Evolutionary conservation across 139 green algal species (phyloP).

Genomic region (Deuterostichococcus epilithicus): DNA sequence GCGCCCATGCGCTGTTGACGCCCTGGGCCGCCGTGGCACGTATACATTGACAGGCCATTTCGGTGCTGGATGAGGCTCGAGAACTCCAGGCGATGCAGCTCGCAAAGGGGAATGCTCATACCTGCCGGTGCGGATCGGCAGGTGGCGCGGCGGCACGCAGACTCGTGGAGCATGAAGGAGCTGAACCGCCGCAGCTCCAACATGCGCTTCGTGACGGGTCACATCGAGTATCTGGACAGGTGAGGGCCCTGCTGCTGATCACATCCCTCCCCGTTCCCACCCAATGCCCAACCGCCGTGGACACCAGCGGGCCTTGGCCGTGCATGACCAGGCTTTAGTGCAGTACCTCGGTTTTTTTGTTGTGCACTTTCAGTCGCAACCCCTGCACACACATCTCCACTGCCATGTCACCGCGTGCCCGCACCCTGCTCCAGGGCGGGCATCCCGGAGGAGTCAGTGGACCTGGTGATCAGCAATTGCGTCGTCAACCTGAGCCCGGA

Average conservation of each 20-base stretch:
- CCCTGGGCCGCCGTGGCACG: background rate
- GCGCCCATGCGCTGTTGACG: background rate
- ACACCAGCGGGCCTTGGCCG: too few species aligned
- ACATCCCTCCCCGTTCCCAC: too few species aligned
- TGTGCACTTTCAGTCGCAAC: too few species aligned
- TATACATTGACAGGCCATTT: background rate
- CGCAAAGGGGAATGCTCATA: background rate
- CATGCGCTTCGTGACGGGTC: conserved; percentile 81
- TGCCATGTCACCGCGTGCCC: too few species aligned
- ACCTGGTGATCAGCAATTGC: conserved; percentile 96
- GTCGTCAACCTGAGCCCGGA: conserved; percentile 89
- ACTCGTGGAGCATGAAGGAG: conserved; percentile 29
- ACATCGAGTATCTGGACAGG: conserved; percentile 88
- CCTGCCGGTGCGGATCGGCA: background rate
- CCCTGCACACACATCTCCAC: too few species aligned
- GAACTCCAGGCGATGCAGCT: background rate
- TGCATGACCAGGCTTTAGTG: too few species aligned
- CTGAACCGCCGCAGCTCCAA: conserved; percentile 73
- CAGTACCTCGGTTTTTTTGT: too few species aligned
- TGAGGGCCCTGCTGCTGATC: too few species aligned
- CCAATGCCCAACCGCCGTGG: too few species aligned
- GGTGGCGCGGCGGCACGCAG: conserved; percentile 66
- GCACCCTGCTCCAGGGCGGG: conserved; percentile 43
- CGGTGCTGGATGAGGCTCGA: background rate
- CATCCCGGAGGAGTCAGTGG: conserved; percentile 64